Base-by-base conservation (phyloP, 179 eudicot species). In the Heliamphora pulchella region DNA sequence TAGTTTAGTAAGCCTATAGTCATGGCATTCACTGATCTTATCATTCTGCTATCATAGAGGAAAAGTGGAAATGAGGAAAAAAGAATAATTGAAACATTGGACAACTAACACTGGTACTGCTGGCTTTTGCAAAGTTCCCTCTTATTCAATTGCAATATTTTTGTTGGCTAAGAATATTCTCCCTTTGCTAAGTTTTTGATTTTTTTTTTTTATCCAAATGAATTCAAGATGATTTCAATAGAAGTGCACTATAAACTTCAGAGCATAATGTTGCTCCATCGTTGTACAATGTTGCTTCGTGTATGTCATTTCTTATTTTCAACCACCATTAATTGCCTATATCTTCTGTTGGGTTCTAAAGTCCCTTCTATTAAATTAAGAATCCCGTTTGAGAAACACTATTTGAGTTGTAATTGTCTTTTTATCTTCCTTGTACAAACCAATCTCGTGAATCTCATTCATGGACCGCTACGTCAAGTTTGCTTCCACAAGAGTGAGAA, bases 61-160 rank as follows among this genome's bases (percentile, higher is more conserved):
- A 50, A n/a, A 72, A 51, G 3, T 48, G 39, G 75, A 51, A 72
- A 20, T 72, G 43, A 51, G 51, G 75, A n/a, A 18, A 0, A 31
- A 72, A 72, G 66, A 72, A 54, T 10, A 8, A 50, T 71, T 18
- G 17, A 71, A 51, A 72, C 61, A 51, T 20, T 70, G 74, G 55
- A 48, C 6, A 50, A 2, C 9, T 66, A 13, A 5, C 31, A 50
- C 4, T 17, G 74, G 11, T 47, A 71, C 7, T 62, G 66, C 31
- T 17, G 17, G 20, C 75, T 18, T 20, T 48, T 72, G 58, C 11
- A 72, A 41, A 10, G 44, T 20, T 50, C 59, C 14, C 8, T 20
- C 59, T 51, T 51, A 10, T 2, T 15, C 4, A 46, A 5, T 47
- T 46, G 39, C 14, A 0, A 70, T 5, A 43, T 44, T 50, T 71